A percentile compares a stretch with the other conserved stretches of the same genome.
phyloP scores from a whole-genome alignment of 2,329 filamentous ascomycete genomes.

The Talaromyces islandicus region DNA sequence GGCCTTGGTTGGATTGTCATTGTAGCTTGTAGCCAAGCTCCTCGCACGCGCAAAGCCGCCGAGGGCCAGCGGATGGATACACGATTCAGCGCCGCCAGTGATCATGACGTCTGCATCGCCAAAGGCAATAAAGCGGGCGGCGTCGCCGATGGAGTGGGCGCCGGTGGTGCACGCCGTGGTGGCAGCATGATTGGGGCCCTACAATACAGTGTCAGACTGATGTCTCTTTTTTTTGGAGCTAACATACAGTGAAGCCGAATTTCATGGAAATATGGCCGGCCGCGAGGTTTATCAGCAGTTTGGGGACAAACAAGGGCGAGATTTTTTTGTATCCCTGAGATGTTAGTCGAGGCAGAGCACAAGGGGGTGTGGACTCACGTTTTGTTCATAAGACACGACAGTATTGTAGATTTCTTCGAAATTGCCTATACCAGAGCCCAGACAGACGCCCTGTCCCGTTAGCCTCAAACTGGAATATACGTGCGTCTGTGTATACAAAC shows the following conservation, averaged over 20 bases:
- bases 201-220: conserved; percentile 13
- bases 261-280: conserved; percentile 94
- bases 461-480: too few relatives aligned
- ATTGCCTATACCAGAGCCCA: conserved; percentile 94
- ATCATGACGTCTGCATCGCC: conserved; percentile 94
- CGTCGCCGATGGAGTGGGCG: conserved; percentile 89
- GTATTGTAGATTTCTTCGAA: conserved; percentile 85
- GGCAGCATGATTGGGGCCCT: conserved; percentile 85
- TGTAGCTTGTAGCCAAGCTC: conserved; percentile 77
- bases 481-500: conserved; percentile 14
- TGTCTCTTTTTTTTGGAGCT: not conserved
- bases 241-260: conserved; percentile 63
- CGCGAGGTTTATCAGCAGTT: conserved; percentile 88
- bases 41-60: conserved; percentile 85
- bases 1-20: conserved; percentile 61
- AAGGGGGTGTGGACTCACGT: conserved; percentile 45
- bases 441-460: conserved; percentile 65
- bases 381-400: conserved; percentile 66
- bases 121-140: conserved; percentile 82
- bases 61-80: conserved; percentile 88
- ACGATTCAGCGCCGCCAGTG: conserved; percentile 90
- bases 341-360: not conserved
- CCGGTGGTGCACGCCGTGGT: conserved; percentile 97
- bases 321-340: conserved; percentile 82
- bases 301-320: conserved; percentile 87